These are phyloP conservation scores for Albugo candida DNA, from an alignment of 352 stramenopile species.

Conservation along the genomic window DNA sequence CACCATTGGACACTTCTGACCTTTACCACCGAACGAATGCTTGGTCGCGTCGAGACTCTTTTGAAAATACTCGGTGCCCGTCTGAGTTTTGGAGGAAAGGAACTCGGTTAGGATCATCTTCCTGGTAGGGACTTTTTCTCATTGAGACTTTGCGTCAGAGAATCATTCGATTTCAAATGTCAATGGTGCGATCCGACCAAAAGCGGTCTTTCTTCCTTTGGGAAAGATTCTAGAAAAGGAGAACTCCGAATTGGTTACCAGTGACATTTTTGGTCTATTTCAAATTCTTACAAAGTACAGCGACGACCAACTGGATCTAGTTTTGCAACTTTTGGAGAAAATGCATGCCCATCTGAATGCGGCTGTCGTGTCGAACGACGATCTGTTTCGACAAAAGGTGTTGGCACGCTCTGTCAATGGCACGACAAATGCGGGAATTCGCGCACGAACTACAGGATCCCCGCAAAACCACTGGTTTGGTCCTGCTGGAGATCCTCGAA, in stretches of 20 bases:
- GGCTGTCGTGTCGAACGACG: conserved; percentile 94
- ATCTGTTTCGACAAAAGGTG: conserved; percentile 85
- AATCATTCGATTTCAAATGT: conserved; percentile 88
- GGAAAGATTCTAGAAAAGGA: conserved; percentile 88
- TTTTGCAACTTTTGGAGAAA: conserved; percentile 87
- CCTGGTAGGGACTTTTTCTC: background rate
- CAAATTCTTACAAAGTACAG: conserved; percentile 92
- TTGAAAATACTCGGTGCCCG: conserved; percentile 86
- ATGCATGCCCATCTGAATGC: conserved; percentile 96
- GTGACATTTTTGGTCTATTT: conserved; percentile 98
- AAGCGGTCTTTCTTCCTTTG: conserved; percentile 93
- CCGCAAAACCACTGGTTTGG: conserved; percentile 94
- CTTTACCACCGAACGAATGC: conserved; percentile 89
- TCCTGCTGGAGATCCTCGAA: conserved; percentile 89
- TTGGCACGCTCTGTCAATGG: conserved; percentile 97
- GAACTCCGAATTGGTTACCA: conserved; percentile 88
- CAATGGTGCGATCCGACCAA: conserved; percentile 95
- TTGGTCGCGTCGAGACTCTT: conserved; percentile 82
- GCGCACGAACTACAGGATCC: conserved; percentile 89
- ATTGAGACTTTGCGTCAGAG: conserved; percentile 15
- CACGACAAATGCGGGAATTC: conserved; percentile 93
- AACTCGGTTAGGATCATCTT: conserved; percentile 24
- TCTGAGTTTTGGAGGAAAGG: conserved; percentile 89
- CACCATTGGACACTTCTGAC: conserved; percentile 93
- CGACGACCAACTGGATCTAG: conserved; percentile 74